Evolutionary conservation across 2,329 filamentous ascomycete genomes (phyloP).

Genomic region (Cyphellophora europaea): DNA sequence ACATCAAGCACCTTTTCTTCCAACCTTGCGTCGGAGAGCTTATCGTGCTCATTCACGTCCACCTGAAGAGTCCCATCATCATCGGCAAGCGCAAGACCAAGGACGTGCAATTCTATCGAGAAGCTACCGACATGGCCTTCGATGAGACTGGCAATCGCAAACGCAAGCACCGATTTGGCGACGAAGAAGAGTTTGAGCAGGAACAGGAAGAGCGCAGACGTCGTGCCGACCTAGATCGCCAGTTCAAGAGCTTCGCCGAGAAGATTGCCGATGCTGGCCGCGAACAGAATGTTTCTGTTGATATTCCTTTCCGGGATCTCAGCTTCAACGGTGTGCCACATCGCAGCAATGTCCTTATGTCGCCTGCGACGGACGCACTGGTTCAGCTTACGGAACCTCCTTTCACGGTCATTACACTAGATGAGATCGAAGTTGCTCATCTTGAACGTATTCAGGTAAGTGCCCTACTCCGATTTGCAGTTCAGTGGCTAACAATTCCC

Average conservation of each 20-base stretch:
- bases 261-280: constrained; percentile 95
- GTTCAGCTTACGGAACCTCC: constrained; percentile 96
- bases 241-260: constrained; percentile 93
- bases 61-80: constrained; percentile 95
- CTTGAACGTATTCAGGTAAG: constrained; percentile 72
- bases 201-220: constrained; percentile 94
- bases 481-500: constrained; percentile 19
- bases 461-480: constrained; percentile 1
- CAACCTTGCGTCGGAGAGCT: constrained; percentile 93
- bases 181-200: constrained; percentile 97
- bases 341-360: constrained; percentile 88
- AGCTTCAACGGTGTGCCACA: constrained; percentile 96
- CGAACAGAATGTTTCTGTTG: constrained; percentile 82
- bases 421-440: constrained; percentile 93
- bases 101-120: constrained; percentile 95
- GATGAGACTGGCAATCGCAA: constrained; percentile 98
- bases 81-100: constrained; percentile 99
- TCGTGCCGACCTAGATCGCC: constrained; percentile 81
- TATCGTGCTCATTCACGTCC: constrained; percentile 96
- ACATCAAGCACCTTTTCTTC: constrained; percentile 98
- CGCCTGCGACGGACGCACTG: constrained; percentile 91
- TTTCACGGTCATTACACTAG: constrained; percentile 89
- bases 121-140: constrained; percentile 97
- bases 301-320: constrained; percentile 93
- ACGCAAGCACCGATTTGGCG: constrained; percentile 92